Conservation (phyloP, 345 rosid species). For the Ailanthus altissimus region DNA sequence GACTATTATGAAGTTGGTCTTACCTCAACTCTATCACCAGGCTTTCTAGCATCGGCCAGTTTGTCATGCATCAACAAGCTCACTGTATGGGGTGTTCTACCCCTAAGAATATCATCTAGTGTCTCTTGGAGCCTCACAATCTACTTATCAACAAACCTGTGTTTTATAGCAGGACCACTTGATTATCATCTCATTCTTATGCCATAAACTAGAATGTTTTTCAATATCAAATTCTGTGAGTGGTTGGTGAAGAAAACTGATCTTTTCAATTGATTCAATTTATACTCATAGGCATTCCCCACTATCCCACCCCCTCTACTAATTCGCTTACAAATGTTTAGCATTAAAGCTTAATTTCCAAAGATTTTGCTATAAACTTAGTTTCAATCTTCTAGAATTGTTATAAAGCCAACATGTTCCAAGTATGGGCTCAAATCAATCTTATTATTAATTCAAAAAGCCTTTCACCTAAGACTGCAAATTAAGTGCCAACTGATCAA, state of each 20-base stretch:
- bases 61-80: conserved; percentile 98
- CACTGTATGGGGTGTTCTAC: conserved; percentile 98
- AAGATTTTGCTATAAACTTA: background rate
- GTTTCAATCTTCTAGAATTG: background rate
- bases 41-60: conserved; percentile 92
- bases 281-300: background rate
- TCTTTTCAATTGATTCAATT: background rate
- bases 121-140: conserved; percentile 98
- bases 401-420: background rate
- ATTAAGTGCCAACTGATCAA: background rate
- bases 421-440: background rate
- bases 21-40: conserved; percentile 98
- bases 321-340: background rate
- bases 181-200: conserved; percentile 8
- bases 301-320: background rate
- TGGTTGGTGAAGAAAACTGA: background rate
- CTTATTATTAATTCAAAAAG: background rate
- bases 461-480: background rate
- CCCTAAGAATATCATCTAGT: conserved; percentile 95
- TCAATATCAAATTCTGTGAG: background rate
- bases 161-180: background rate
- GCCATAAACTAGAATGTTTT: background rate
- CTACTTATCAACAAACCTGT: conserved; percentile 97
- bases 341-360: background rate
- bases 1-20: background rate